A percentile compares a stretch with the other conserved stretches of the same genome.
Evolutionary conservation across 148 eudicot genomes (phyloP).

Genomic region (Oxyria digyna): DNA sequence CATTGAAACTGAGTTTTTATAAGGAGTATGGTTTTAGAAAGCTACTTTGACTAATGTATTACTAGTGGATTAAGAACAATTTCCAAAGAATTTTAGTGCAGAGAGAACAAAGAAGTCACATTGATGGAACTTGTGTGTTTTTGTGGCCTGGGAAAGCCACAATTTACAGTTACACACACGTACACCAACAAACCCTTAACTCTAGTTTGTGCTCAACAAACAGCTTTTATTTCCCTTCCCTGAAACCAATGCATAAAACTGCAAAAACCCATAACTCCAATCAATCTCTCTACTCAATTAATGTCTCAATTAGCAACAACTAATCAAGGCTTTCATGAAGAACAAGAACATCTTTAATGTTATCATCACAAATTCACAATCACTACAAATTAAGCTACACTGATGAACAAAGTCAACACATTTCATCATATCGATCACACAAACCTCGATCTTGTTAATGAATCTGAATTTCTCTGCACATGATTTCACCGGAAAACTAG

Average conservation of each 20-base stretch:
- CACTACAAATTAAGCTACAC: background rate
- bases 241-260: background rate
- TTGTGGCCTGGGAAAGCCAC: background rate
- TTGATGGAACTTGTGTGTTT: conserved; percentile 5
- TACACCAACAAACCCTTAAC: background rate
- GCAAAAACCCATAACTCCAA: background rate
- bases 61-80: too few species aligned
- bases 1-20: too few species aligned
- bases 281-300: background rate
- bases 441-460: too few species aligned
- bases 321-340: background rate
- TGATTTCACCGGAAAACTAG: background rate
- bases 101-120: background rate
- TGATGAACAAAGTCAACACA: background rate
- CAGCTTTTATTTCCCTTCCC: background rate
- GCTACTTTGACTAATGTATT: too few species aligned
- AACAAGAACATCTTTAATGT: too few species aligned
- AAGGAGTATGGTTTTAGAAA: too few species aligned
- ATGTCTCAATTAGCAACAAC: background rate
- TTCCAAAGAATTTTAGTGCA: background rate
- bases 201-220: background rate
- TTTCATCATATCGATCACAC: too few species aligned
- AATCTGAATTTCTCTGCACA: background rate
- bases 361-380: too few species aligned
- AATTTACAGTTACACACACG: background rate